Evolutionary conservation across 2,329 filamentous ascomycete genomes (phyloP).

Genomic region (Niveomyces coronatus): DNA sequence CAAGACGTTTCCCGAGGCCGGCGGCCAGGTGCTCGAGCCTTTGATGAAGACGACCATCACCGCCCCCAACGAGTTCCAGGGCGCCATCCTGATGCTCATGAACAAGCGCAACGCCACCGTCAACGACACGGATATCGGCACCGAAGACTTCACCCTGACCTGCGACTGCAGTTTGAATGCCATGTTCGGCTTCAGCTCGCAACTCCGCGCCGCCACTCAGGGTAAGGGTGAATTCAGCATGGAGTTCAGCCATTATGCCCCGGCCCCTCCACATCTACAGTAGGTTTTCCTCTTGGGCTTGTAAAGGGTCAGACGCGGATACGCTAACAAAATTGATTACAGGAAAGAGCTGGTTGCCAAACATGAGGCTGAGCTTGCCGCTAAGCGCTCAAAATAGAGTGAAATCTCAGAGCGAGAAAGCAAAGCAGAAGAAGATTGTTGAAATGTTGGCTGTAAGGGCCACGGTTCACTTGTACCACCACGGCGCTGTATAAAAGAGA

Average conservation of each 20-base stretch:
- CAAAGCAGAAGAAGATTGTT: not conserved
- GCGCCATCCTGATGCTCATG: constrained; percentile 84
- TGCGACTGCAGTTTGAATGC: constrained; percentile 90
- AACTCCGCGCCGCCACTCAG: constrained; percentile 86
- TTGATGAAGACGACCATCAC: constrained; percentile 98
- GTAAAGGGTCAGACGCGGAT: not conserved
- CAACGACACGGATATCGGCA: constrained; percentile 86
- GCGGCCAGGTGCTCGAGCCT: constrained; percentile 81
- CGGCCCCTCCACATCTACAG: constrained; percentile 83
- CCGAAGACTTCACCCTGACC: constrained; percentile 85
- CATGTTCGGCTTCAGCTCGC: constrained; percentile 96
- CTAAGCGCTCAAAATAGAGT: constrained; percentile 47
- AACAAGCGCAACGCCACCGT: constrained; percentile 97
- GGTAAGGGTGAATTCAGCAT: constrained; percentile 98
- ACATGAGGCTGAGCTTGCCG: constrained; percentile 48
- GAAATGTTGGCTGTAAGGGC: not conserved
- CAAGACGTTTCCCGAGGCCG: constrained; percentile 75
- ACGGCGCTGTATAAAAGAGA: constrained; percentile 6
- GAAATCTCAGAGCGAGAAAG: constrained; percentile 9
- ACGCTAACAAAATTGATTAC: constrained; percentile 11
- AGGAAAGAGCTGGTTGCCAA: constrained; percentile 51
- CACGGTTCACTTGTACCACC: not conserved
- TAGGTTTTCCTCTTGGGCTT: constrained; percentile 34
- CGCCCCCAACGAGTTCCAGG: constrained; percentile 94
- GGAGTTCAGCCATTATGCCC: constrained; percentile 95